Evolutionary conservation across 305 asterid species (phyloP), one percentile per base, ranked within the genome.

Genomic region (Stenogyne calaminthoides): DNA sequence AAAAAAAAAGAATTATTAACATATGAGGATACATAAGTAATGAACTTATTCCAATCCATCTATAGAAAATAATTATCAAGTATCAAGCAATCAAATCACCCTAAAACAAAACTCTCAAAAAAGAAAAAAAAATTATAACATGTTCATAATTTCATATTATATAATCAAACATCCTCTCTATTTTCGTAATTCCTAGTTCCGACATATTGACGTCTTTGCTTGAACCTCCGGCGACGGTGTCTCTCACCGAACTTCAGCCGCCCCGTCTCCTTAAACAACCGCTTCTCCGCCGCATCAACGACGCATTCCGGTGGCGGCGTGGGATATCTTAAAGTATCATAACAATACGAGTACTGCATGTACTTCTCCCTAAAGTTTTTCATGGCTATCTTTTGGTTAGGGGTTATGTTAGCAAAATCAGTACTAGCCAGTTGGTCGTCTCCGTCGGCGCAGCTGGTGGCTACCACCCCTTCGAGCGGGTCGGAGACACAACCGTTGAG

Each of bases 301-400:
- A 76, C 88, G 25, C 99, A 94, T 67, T 94, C 99, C 0, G 99
- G 79, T 18, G 83, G 88, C 9, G 97, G 82, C 52, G 77, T 40
- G 0, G 87, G 68, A 54, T 94, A 94, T 40, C 99, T 87, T 12
- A 88, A 2, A 0, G 76, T 77, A 44, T 94, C 97, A 3, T 91
- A 85, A 16, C 99, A 94, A 59, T 94, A 89, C 0, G 97, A 88
- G 54, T 94, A 94, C 7, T 94, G 90, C 87, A 87, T 81, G 19
- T 86, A 81, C 3, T 78, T 91, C 2, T 71, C 80, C 60, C 96
- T 80, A 60, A 84, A 94, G 52, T 64, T 83, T 37, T 80, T 82
- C 97, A 94, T 94, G 36, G 87, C 83, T 75, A 40, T 51, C 82
- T 83, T 83, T 61, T 90, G 99, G 14, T 71, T 81, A 5, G 80